These are phyloP conservation scores for Botryococcus braunii DNA, from an alignment of 163 green algal species.

Conservation along the genomic window DNA sequence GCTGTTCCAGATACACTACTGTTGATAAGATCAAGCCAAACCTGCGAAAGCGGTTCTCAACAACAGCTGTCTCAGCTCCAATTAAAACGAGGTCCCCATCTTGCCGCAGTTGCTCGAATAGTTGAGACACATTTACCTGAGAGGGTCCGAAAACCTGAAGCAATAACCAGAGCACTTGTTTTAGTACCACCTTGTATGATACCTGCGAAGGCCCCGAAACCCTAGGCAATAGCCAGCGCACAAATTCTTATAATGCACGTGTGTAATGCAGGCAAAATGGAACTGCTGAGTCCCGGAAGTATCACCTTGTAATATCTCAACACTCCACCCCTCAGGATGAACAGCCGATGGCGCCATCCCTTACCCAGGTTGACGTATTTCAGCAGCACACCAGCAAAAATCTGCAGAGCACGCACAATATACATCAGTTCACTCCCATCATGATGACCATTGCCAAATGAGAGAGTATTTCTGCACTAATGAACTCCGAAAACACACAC, in stretches of 20 bases:
- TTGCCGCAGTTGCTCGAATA: constrained; percentile 33
- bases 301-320: constrained; percentile 57
- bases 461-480: too few species aligned
- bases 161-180: background rate
- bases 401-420: too few species aligned
- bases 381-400: constrained; percentile 57
- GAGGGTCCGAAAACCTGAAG: constrained; percentile 30
- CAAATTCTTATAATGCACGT: background rate
- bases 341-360: constrained; percentile 57
- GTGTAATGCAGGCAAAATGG: background rate
- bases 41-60: too few species aligned
- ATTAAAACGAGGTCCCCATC: constrained; percentile 38
- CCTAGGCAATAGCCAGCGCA: too few species aligned
- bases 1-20: too few species aligned
- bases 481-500: too few species aligned
- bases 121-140: constrained; percentile 27
- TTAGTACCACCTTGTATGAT: constrained; percentile 3
- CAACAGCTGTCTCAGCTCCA: constrained; percentile 26
- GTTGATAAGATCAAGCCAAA: too few species aligned
- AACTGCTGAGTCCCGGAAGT: background rate
- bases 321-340: constrained; percentile 59
- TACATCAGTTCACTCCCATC: too few species aligned
- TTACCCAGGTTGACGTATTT: constrained; percentile 71
- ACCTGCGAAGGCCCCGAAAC: too few species aligned
- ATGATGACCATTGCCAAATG: too few species aligned